Conservation (phyloP, 192 early-diverging fungal genomes). For the Gorgonomyces haynaldii region DNA sequence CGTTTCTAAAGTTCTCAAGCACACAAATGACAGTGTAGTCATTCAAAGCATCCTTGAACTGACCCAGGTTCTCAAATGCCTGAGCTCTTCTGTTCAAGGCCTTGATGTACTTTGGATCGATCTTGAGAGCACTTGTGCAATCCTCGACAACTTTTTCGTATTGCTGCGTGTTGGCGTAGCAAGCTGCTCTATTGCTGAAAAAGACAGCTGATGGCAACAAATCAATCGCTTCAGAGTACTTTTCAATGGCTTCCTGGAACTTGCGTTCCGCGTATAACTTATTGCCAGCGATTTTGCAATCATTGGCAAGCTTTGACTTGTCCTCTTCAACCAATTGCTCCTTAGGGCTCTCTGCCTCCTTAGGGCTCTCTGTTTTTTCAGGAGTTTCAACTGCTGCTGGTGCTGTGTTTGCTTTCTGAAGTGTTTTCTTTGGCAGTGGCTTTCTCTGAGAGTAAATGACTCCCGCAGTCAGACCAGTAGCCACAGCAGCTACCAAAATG, state of each 20-base stretch:
- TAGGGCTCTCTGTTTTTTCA: not conserved
- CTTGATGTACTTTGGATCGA: constrained; percentile 85
- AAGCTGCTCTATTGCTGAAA: constrained; percentile 93
- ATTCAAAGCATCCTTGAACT: constrained; percentile 45
- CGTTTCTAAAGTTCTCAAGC: constrained; percentile 88
- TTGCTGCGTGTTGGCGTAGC: constrained; percentile 63
- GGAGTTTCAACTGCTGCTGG: not conserved
- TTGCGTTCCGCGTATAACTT: constrained; percentile 69
- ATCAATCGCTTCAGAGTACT: constrained; percentile 82
- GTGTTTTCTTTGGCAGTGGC: not conserved
- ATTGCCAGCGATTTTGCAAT: constrained; percentile 81
- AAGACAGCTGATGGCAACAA: constrained; percentile 75
- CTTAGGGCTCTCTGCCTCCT: constrained; percentile 5
- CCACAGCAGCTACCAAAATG: constrained; percentile 2
- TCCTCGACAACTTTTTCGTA: constrained; percentile 71
- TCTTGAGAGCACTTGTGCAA: constrained; percentile 63
- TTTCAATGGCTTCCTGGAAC: constrained; percentile 71
- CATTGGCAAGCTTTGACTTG: constrained; percentile 46
- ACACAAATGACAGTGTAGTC: constrained; percentile 87
- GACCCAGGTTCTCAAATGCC: constrained; percentile 44
- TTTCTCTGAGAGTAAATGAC: not conserved
- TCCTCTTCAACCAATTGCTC: constrained; percentile 1
- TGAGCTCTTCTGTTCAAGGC: constrained; percentile 62
- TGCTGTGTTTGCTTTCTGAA: not conserved
- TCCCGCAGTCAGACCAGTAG: not conserved